Base-by-base conservation (phyloP, 2,329 filamentous ascomycete genomes). In the Microsporum audouinii region DNA sequence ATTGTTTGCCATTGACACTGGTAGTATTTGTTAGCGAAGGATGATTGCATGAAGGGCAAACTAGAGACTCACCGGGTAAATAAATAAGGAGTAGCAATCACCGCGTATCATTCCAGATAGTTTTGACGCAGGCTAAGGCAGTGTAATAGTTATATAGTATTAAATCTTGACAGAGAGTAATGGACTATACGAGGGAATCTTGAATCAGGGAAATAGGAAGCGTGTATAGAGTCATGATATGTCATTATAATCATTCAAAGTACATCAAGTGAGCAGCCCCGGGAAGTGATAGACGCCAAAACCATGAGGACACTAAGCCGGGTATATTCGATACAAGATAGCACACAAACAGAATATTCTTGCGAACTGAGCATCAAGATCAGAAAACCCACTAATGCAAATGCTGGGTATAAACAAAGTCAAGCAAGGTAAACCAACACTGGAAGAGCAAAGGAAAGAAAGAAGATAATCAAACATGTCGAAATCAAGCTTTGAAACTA, bases 401-500 rank as follows among this genome's bases (percentile, higher is more conserved):
- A 53, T 53, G 49, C 49, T n/a, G 49, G 49, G 49, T 53, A 53
- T 53, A 51, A 51, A 43, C n/a, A 41, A 58, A 58, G 17, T 23
- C 23, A 38, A 31, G 17, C 8, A 10, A 58, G n/a, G 27, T 17
- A 58, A 34, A 43, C n/a, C 14, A 14, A 43, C 17, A 23, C 14
- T 12, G n/a, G 39, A 27, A 39, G 17, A 17, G 41, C 5, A 58
- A 58, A 41, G 27, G n/a, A 39, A 31, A 27, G 10, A 57, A 39
- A 58, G 12, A 38, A 1, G 10, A 47, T 8, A 47, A 47, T 27
- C n/a, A 29, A 47, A 47, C 8, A 27, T 8, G 17, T 27, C 27
- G 23, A 27, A 31, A 34, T 59, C 55, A 63, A 49, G 41, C 31
- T 38, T 47, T 60, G 34, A 63, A 63, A 43, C 62, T 62, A 31